These are phyloP conservation scores for Aleurites moluccanus DNA, from an alignment of 441 rosid species.

Conservation along the genomic window DNA sequence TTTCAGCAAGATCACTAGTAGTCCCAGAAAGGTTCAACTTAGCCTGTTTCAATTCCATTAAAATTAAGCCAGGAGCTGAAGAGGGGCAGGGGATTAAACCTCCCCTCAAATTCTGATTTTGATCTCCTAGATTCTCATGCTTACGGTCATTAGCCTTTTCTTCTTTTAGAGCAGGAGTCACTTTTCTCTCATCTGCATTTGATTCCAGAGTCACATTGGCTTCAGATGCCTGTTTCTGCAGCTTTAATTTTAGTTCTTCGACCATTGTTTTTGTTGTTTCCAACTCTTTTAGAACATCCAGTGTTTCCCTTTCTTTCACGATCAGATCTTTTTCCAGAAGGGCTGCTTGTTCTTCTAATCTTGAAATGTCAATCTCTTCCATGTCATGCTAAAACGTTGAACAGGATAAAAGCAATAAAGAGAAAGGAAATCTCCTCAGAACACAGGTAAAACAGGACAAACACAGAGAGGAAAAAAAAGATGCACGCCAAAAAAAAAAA, in stretches of 20 bases:
- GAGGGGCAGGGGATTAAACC: constrained; percentile 32
- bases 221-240: constrained; percentile 55
- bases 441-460: neutral
- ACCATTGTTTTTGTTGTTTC: constrained; percentile 63
- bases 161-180: constrained; percentile 28
- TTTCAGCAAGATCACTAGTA: constrained; percentile 62
- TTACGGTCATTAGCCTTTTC: constrained; percentile 46
- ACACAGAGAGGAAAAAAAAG: neutral
- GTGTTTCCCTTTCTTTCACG: constrained; percentile 70
- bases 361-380: constrained; percentile 48
- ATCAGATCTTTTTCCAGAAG: constrained; percentile 64
- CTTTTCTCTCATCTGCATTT: constrained; percentile 17
- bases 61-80: constrained; percentile 57
- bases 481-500: neutral
- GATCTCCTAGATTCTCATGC: constrained; percentile 22
- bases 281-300: constrained; percentile 75
- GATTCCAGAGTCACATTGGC: constrained; percentile 36
- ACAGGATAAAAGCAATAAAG: neutral
- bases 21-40: constrained; percentile 75
- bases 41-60: constrained; percentile 75
- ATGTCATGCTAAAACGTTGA: constrained; percentile 32
- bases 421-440: constrained; percentile 22
- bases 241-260: constrained; percentile 53
- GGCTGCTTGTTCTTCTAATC: constrained; percentile 57
- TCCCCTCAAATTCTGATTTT: constrained; percentile 22